Base-by-base conservation (phyloP, 176 grass and related monocot species). In the Aegilops bicornis region DNA sequence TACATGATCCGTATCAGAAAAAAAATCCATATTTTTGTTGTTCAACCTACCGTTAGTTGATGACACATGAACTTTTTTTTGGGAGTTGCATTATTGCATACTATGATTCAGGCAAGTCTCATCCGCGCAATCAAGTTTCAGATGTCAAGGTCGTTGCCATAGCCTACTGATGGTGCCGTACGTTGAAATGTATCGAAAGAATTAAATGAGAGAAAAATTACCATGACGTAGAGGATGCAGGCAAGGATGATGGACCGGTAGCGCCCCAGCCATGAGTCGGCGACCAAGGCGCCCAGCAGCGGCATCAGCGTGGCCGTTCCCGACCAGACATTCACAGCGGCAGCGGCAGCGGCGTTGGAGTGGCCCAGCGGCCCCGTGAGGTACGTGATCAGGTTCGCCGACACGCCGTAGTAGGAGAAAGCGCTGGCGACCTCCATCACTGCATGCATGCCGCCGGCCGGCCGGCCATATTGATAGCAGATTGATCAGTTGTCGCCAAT, bases 311-410 rank as follows among this genome's bases (percentile, higher is more conserved):
- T 72, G 6, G 89, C 71, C 8, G 84, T 59, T 33, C 90, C 90
- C 0, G 52, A 32, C 92, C 94, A 97, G 13, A 83, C 83, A 72
- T 97, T 94, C 8, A 92, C 64, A 2, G 86, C 35, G 8, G 94
- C 88, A 3, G 94, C 94, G 0, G 94, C 90, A 6, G 87, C 40
- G 1, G 94, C 94, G 37, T 87, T 97, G 11, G 89, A 87, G 30
- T 94, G 89, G 1, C 79, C 68, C 2, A 97, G 71, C 4, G 87
- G 90, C 1, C 91, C 94, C 0, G 91, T 93, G 8, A 97, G 85
- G 70, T 97, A 97, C 0, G 82, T 86, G 76, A 97, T 97, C 17
- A 94, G 71, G 64, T 97, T 97, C 2, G 87, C 78, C 0, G 89
- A 91, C 25, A 97, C 24, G 15, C 94, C 92, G 45, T 77, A 97